These are phyloP conservation scores for Phoenix roebelenii DNA, from an alignment of 176 grass and related monocot species.

Conservation along the genomic window DNA sequence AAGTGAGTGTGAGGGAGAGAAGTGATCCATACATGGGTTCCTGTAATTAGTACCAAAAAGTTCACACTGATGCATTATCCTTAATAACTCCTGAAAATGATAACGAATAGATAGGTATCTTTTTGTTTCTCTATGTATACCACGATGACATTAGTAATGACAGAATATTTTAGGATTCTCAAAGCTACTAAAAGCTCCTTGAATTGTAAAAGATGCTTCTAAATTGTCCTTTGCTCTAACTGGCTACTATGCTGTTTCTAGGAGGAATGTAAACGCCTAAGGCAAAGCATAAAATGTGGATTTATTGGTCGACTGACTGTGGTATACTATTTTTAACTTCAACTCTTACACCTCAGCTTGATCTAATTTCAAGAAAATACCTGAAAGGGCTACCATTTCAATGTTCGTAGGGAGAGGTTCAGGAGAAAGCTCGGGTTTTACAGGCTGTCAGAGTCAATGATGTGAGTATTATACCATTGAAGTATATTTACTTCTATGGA, in stretches of 20 bases:
- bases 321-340: conserved; percentile 34
- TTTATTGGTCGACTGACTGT: conserved; percentile 86
- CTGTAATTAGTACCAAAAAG: too few relatives aligned
- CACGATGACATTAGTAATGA: too few relatives aligned
- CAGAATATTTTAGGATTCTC: too few relatives aligned
- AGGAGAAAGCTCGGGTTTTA: conserved; percentile 80
- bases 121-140: too few relatives aligned
- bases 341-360: conserved; percentile 3
- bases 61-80: too few relatives aligned
- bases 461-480: conserved; percentile 38
- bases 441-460: conserved; percentile 90
- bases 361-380: neutral
- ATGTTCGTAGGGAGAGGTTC: conserved; percentile 62
- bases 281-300: conserved; percentile 96
- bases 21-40: too few relatives aligned
- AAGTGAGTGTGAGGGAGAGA: too few relatives aligned
- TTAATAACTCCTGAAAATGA: too few relatives aligned
- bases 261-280: conserved; percentile 99
- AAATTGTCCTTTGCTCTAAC: conserved; percentile 22
- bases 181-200: too few relatives aligned
- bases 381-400: conserved; percentile 32
- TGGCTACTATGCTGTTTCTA: conserved; percentile 32
- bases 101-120: too few relatives aligned
- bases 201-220: neutral
- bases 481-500: too few relatives aligned